A percentile compares a stretch with the other conserved stretches of the same genome.
These are phyloP conservation scores for Botryobasidium botryosum DNA, from an alignment of 768 basidiomycete species.

Conservation along the genomic window DNA sequence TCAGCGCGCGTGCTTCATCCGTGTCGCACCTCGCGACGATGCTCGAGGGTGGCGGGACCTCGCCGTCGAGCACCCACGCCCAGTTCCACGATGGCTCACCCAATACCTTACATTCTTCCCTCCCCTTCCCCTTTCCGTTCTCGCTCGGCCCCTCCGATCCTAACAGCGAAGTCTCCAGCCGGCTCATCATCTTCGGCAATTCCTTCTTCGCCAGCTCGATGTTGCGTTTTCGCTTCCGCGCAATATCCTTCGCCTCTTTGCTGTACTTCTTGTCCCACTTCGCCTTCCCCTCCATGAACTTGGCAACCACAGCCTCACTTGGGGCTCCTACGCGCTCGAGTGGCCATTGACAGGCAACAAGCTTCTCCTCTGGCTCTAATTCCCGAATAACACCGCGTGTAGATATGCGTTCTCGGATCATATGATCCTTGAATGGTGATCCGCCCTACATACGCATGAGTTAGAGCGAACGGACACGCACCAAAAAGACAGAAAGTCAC, in stretches of 20 bases:
- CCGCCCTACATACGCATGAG: too few relatives aligned
- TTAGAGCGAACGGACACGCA: too few relatives aligned
- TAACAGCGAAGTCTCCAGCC: conserved; percentile 22
- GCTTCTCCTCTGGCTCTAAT: conserved; percentile 51
- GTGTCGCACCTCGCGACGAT: conserved; percentile 85
- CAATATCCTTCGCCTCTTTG: conserved; percentile 36
- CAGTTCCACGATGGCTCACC: conserved; percentile 42
- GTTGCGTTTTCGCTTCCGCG: conserved; percentile 48
- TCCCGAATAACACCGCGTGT: conserved; percentile 68
- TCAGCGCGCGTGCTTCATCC: conserved; percentile 53
- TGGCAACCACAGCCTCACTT: conserved; percentile 54
- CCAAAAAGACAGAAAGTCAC: too few relatives aligned
- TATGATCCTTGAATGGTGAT: conserved; percentile 29
- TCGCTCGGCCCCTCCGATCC: conserved; percentile 14
- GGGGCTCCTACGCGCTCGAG: conserved; percentile 51
- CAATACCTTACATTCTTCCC: conserved; percentile 3
- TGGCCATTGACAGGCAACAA: conserved; percentile 50
- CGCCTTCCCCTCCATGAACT: conserved; percentile 46
- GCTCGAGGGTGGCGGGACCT: conserved; percentile 80
- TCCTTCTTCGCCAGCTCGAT: conserved; percentile 49
- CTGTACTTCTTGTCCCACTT: conserved; percentile 54
- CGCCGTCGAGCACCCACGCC: conserved; percentile 74
- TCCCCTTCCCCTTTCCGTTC: conserved; percentile 15
- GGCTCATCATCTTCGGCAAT: conserved; percentile 33
- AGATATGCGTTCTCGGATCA: conserved; percentile 86